Evolutionary conservation across 257 asterid genomes (phyloP).

Genomic region (Solanum sitiens): DNA sequence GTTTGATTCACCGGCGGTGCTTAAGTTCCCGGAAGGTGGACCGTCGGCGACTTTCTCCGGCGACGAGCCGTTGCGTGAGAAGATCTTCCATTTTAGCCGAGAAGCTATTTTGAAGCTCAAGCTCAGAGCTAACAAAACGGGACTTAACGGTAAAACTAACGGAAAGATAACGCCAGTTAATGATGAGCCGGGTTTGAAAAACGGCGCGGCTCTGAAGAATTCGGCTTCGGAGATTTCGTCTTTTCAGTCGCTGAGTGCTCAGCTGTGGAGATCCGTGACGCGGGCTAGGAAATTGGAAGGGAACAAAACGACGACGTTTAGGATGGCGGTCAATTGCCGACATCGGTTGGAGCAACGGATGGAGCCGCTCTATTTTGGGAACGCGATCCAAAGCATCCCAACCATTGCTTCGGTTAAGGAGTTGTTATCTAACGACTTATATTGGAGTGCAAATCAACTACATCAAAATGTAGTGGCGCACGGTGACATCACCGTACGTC

Average conservation of each 20-base stretch:
- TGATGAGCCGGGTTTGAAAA: background rate
- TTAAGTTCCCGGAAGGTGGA: constrained; percentile 56
- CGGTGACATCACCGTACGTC: constrained; percentile 51
- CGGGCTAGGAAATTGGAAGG: constrained; percentile 50
- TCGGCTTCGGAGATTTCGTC: constrained; percentile 57
- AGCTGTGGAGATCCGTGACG: constrained; percentile 85
- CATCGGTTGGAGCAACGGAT: constrained; percentile 68
- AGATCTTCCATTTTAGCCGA: constrained; percentile 63
- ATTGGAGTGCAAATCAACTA: constrained; percentile 57
- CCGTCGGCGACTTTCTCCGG: constrained; percentile 77
- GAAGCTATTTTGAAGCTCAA: constrained; percentile 62
- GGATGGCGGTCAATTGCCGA: constrained; percentile 94
- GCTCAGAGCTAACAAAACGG: constrained; percentile 36
- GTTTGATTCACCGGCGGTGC: constrained; percentile 55
- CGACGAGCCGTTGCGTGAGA: constrained; percentile 66
- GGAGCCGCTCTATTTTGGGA: constrained; percentile 75
- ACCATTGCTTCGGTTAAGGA: constrained; percentile 47
- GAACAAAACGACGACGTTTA: constrained; percentile 60
- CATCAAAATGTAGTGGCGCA: constrained; percentile 74
- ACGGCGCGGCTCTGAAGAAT: background rate
- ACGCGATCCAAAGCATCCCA: constrained; percentile 82
- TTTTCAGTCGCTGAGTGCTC: constrained; percentile 73
- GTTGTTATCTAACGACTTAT: constrained; percentile 38
- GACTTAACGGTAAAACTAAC: constrained; percentile 23
- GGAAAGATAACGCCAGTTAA: constrained; percentile 25